Percentiles rank a stretch among this genome's conserved stretches.
Conservation (phyloP, 2,329 filamentous ascomycete genomes). For the Ciborinia camelliae region DNA sequence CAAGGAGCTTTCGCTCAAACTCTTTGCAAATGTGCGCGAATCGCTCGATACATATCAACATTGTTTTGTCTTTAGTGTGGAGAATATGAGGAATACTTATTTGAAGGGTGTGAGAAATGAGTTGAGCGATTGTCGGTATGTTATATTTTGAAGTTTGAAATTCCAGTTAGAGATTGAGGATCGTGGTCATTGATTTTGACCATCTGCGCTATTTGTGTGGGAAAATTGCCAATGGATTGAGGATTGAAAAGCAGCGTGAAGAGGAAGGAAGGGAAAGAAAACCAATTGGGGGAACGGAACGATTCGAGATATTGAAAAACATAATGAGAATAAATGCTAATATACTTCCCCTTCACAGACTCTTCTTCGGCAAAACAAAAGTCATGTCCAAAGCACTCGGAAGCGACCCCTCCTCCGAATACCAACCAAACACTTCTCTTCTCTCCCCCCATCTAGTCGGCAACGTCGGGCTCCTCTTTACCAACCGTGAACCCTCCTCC, state of each 20-base stretch:
- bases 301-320: not conserved
- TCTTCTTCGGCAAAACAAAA: constrained; percentile 99
- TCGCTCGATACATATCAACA: constrained; percentile 81
- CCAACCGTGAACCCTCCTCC: constrained; percentile 65
- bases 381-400: constrained; percentile 97
- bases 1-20: constrained; percentile 80
- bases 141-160: constrained; percentile 21
- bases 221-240: not conserved
- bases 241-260: not conserved
- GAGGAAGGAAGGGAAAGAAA: not conserved
- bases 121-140: constrained; percentile 77
- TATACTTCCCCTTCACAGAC: constrained; percentile 45
- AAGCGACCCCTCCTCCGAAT: constrained; percentile 70
- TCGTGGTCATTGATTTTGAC: not conserved
- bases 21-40: constrained; percentile 85
- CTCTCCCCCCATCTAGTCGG: constrained; percentile 70
- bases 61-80: constrained; percentile 89
- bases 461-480: constrained; percentile 87
- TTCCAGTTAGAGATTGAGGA: not conserved
- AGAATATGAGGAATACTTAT: constrained; percentile 98
- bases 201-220: not conserved
- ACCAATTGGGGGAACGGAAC: not conserved
- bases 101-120: constrained; percentile 86
- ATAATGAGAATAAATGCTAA: not conserved
- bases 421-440: constrained; percentile 71